phyloP scores from a whole-genome alignment of 768 basidiomycete species.

The Auricularia cornea region DNA sequence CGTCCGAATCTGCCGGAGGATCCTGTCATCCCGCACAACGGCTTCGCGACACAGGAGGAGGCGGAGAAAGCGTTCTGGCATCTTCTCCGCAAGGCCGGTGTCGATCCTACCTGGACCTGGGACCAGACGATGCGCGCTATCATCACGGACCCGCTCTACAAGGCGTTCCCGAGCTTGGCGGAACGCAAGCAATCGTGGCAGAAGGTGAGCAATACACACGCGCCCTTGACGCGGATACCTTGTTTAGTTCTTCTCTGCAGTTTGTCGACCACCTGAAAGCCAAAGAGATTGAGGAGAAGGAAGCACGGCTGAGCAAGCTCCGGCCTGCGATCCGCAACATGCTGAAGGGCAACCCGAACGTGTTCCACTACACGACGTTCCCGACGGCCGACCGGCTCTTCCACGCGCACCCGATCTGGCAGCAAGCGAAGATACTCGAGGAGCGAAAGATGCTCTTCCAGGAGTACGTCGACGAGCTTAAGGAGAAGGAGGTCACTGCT shows the following conservation, averaged over 20 bases:
- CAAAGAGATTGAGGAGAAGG: conserved; percentile 81
- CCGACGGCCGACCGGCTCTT: conserved; percentile 82
- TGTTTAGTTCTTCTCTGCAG: conserved; percentile 28
- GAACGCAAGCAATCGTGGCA: conserved; percentile 94
- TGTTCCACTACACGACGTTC: conserved; percentile 90
- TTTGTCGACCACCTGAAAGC: conserved; percentile 69
- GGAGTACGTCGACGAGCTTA: conserved; percentile 81
- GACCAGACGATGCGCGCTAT: conserved; percentile 97
- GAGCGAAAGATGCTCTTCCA: conserved; percentile 87
- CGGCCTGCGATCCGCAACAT: conserved; percentile 82
- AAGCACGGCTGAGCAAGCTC: conserved; percentile 72
- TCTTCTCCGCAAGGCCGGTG: conserved; percentile 79
- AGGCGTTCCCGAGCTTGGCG: conserved; percentile 83
- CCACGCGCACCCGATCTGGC: conserved; percentile 84
- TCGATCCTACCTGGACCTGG: conserved; percentile 94
- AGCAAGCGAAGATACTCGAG: conserved; percentile 72
- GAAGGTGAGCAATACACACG: conserved; percentile 47
- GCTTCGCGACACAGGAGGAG: conserved; percentile 77
- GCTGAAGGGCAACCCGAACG: conserved; percentile 78
- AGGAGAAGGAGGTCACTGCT: conserved; percentile 84
- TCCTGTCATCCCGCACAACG: conserved; percentile 82
- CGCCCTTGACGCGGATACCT: background rate
- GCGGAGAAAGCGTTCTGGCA: conserved; percentile 93
- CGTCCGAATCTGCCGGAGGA: conserved; percentile 79
- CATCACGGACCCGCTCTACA: conserved; percentile 96